A percentile compares a stretch with the other conserved stretches of the same genome.
These are phyloP conservation scores for Hirsutella rhossiliensis DNA, from an alignment of 2,329 filamentous ascomycete species.

Conservation along the genomic window DNA sequence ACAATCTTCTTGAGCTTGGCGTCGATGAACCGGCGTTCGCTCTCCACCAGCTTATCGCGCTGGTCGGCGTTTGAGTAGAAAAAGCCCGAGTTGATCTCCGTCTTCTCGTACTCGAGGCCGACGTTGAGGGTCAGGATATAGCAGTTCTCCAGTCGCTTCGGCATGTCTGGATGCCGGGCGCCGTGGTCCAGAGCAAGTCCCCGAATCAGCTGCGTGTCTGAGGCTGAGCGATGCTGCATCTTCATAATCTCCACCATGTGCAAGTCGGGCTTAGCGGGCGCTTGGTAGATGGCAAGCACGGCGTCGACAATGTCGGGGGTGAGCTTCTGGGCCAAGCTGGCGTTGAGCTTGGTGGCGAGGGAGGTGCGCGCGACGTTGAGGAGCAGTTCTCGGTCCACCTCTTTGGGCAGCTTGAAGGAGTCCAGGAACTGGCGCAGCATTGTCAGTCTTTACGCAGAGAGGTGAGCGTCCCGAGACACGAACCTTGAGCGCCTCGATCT, in stretches of 20 bases:
- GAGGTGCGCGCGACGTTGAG: conserved; percentile 90
- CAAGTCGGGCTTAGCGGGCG: conserved; percentile 83
- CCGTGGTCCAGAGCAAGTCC: conserved; percentile 91
- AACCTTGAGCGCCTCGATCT: conserved; percentile 81
- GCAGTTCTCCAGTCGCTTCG: conserved; percentile 89
- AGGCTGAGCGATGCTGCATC: conserved; percentile 95
- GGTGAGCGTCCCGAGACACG: conserved; percentile 1
- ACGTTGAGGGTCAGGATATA: conserved; percentile 93
- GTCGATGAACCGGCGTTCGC: conserved; percentile 89
- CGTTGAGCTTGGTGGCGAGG: conserved; percentile 88
- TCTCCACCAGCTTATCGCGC: conserved; percentile 95
- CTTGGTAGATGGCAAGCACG: conserved; percentile 84
- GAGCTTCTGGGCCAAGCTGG: conserved; percentile 75
- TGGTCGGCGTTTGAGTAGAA: conserved; percentile 97
- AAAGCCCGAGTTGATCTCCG: conserved; percentile 97
- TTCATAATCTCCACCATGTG: conserved; percentile 99
- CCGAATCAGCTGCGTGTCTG: conserved; percentile 90
- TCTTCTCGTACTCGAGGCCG: conserved; percentile 96
- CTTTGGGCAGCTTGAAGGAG: conserved; percentile 75
- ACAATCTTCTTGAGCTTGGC: conserved; percentile 96
- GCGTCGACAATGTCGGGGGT: conserved; percentile 94
- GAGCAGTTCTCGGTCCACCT: conserved; percentile 88
- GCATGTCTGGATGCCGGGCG: conserved; percentile 95
- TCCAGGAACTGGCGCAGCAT: conserved; percentile 65
- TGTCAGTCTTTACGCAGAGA: neutral